These are phyloP conservation scores for Polyplosphaeria fusca DNA, from an alignment of 495 filamentous ascomycete genomes.

Conservation along the genomic window DNA sequence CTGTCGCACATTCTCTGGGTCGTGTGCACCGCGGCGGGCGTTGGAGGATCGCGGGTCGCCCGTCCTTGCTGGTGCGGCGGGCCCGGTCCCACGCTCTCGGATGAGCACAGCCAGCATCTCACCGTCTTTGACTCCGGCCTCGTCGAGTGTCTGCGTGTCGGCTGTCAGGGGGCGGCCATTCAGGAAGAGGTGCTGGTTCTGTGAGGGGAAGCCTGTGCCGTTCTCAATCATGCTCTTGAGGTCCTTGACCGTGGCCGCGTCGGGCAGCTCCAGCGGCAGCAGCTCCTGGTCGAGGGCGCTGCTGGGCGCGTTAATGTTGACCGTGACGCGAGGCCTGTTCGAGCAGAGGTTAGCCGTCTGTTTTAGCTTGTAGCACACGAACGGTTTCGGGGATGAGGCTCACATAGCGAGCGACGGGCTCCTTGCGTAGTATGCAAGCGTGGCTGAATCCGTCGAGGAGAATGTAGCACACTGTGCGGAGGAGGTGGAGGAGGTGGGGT, in stretches of 20 bases:
- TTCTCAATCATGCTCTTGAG: slow-evolving; percentile 77
- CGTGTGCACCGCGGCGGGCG: slow-evolving; percentile 36
- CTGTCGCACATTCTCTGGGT: slow-evolving; percentile 78
- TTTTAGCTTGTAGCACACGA: slow-evolving; percentile 27
- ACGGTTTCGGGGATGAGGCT: slow-evolving; percentile 22
- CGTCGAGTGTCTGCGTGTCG: slow-evolving; percentile 72
- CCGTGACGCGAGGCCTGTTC: slow-evolving; percentile 67
- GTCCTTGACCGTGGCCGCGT: slow-evolving; percentile 78
- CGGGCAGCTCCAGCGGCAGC: slow-evolving; percentile 76
- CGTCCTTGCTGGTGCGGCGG: slow-evolving; percentile 25
- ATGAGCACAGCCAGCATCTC: slow-evolving; percentile 91
- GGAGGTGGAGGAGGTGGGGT: slow-evolving; percentile 7
- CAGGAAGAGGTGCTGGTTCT: slow-evolving; percentile 74
- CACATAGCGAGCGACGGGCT: slow-evolving; percentile 28
- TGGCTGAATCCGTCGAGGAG: slow-evolving; percentile 29
- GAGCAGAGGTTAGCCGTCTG: slow-evolving; percentile 29
- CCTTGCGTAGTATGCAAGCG: slow-evolving; percentile 35
- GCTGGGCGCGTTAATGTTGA: slow-evolving; percentile 73
- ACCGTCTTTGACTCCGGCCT: slow-evolving; percentile 79
- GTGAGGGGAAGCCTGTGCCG: slow-evolving; percentile 57
- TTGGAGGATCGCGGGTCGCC: slow-evolving; percentile 19
- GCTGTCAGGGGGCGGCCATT: slow-evolving; percentile 79
- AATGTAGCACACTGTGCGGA: slow-evolving; percentile 30
- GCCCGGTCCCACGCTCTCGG: slow-evolving; percentile 30
- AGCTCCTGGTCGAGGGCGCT: slow-evolving; percentile 68